Evolutionary conservation across 768 basidiomycete species (phyloP).

Genomic region (Mycena rebaudengoi): DNA sequence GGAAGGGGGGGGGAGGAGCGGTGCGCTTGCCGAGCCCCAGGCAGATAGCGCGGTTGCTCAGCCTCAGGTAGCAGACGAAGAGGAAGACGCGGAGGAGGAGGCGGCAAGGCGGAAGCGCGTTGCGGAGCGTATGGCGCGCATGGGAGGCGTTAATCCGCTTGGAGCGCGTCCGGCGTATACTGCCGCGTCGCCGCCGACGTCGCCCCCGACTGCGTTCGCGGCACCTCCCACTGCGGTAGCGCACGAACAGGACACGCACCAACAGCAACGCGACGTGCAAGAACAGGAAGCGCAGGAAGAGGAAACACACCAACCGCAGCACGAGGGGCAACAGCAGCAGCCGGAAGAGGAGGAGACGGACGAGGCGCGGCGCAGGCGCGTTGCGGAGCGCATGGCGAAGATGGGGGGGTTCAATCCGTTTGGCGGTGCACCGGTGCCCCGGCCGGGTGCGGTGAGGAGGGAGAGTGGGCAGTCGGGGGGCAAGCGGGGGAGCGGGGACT

Average conservation of each 20-base stretch:
- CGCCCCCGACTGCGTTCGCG: too few species aligned
- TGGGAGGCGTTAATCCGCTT: conserved; percentile 73
- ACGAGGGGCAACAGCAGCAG: background rate
- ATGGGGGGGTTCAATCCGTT: conserved; percentile 67
- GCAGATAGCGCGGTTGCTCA: background rate
- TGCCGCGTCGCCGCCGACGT: conserved; percentile 25
- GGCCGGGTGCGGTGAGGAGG: too few species aligned
- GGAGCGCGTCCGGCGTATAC: conserved; percentile 38
- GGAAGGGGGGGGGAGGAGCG: background rate
- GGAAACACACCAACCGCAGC: background rate
- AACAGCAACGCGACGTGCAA: background rate
- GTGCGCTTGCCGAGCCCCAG: background rate
- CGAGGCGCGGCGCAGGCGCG: conserved; percentile 57
- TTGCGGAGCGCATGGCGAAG: conserved; percentile 63
- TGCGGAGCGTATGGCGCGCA: conserved; percentile 61
- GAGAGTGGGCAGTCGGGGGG: too few species aligned
- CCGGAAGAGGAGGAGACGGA: conserved; percentile 7
- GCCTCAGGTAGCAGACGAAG: conserved; percentile 29
- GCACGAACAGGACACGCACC: background rate
- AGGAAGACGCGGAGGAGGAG: conserved; percentile 58
- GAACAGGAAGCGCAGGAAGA: background rate
- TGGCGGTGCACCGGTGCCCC: conserved; percentile 45
- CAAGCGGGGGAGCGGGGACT: too few species aligned
- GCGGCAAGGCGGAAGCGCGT: conserved; percentile 51
- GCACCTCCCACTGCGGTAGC: too few species aligned